phyloP scores from a whole-genome alignment of 208 protist species.

The Blastocrithidia nonstop region DNA sequence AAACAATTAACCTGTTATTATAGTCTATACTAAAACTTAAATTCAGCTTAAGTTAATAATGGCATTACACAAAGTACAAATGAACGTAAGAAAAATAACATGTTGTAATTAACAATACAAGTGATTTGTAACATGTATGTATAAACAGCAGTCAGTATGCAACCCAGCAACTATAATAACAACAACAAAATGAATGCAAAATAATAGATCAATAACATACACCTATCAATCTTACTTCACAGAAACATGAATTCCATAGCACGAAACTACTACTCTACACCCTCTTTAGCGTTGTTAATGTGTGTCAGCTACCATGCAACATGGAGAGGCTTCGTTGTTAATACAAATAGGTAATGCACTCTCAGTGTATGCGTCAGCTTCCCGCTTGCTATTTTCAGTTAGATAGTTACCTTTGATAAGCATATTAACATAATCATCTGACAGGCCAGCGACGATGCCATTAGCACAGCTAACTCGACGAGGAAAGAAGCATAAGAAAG shows the following conservation, averaged over 20 bases:
- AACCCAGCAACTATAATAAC: too few species aligned
- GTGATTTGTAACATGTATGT: too few species aligned
- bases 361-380: slow-evolving; percentile 50
- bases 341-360: slow-evolving; percentile 33
- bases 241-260: not conserved
- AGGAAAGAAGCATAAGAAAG: slow-evolving; percentile 34
- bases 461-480: slow-evolving; percentile 23
- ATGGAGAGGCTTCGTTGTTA: slow-evolving; percentile 21
- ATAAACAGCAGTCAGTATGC: too few species aligned
- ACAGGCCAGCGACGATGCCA: slow-evolving; percentile 31
- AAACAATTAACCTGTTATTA: not conserved
- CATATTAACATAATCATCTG: slow-evolving; percentile 75
- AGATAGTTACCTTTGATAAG: slow-evolving; percentile 27
- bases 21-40: not conserved
- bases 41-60: not conserved
- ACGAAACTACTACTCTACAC: slow-evolving; percentile 10
- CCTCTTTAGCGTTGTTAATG: slow-evolving; percentile 60
- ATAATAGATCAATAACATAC: not conserved
- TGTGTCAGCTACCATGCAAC: slow-evolving; percentile 29
- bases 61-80: slow-evolving; percentile 1
- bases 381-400: slow-evolving; percentile 28
- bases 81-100: not conserved
- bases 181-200: not conserved
- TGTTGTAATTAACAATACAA: not conserved
- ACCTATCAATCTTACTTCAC: not conserved